Evolutionary conservation across 257 asterid species (phyloP).

Genomic region (Voacanga thouarsii): DNA sequence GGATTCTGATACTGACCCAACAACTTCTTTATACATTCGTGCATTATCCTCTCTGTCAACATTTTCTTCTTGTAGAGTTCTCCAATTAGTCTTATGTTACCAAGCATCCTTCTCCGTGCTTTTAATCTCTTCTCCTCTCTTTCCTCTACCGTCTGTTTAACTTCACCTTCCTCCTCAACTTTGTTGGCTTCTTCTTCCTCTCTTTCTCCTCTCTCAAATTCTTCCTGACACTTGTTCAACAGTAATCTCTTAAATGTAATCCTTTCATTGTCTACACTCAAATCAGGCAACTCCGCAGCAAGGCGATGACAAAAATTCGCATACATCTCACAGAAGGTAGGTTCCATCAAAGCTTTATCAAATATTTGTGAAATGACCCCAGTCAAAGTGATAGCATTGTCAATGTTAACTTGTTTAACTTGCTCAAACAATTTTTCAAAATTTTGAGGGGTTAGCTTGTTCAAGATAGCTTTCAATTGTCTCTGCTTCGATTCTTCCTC

Average conservation of each 20-base stretch:
- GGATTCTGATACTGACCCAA: slow-evolving; percentile 74
- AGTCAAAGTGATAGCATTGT: slow-evolving; percentile 56
- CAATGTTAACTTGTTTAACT: slow-evolving; percentile 82
- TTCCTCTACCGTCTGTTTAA: slow-evolving; percentile 65
- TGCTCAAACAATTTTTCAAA: slow-evolving; percentile 82
- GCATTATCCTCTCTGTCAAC: slow-evolving; percentile 98
- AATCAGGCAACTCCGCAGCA: slow-evolving; percentile 70
- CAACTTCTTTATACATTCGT: slow-evolving; percentile 72
- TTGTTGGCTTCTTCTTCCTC: slow-evolving; percentile 88
- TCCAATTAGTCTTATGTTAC: slow-evolving; percentile 90
- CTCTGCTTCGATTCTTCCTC: slow-evolving; percentile 92
- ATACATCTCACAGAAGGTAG: slow-evolving; percentile 98
- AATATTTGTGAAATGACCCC: slow-evolving; percentile 95
- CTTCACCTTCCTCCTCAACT: slow-evolving; percentile 80
- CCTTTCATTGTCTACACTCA: slow-evolving; percentile 61
- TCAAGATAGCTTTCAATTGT: slow-evolving; percentile 74
- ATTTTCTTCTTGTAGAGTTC: slow-evolving; percentile 89
- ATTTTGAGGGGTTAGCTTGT: slow-evolving; percentile 97
- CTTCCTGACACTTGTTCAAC: slow-evolving; percentile 88
- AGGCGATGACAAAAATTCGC: slow-evolving; percentile 84
- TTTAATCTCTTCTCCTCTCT: slow-evolving; percentile 79
- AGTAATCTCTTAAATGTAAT: slow-evolving; percentile 88
- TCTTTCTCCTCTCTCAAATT: slow-evolving; percentile 88
- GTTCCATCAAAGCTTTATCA: slow-evolving; percentile 93
- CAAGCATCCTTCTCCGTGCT: slow-evolving; percentile 81